These are phyloP conservation scores for Lasiodiplodia hormozganensis DNA, from an alignment of 2,329 filamentous ascomycete genomes.

Conservation along the genomic window DNA sequence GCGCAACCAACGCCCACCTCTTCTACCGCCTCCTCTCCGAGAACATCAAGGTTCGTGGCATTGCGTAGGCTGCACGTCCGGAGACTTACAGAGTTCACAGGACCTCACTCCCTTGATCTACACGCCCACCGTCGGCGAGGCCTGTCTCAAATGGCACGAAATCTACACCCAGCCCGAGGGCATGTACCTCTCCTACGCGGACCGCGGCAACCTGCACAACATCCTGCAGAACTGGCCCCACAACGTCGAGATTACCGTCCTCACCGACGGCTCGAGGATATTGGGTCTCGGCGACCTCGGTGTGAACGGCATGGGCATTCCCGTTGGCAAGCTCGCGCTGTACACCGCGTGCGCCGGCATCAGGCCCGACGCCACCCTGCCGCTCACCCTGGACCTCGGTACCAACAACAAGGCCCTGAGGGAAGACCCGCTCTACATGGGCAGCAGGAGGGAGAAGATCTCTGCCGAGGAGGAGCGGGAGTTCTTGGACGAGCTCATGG, in stretches of 20 bases:
- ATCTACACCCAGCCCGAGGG: constrained; percentile 94
- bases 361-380: constrained; percentile 73
- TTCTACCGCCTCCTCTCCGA: constrained; percentile 83
- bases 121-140: constrained; percentile 91
- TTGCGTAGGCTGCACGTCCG: background rate
- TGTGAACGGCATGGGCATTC: constrained; percentile 97
- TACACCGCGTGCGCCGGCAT: constrained; percentile 97
- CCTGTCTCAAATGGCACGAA: constrained; percentile 94
- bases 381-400: constrained; percentile 68
- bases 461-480: constrained; percentile 79
- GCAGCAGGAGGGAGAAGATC: constrained; percentile 83
- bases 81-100: constrained; percentile 52
- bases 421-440: constrained; percentile 90
- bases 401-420: constrained; percentile 68
- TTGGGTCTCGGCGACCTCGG: constrained; percentile 93
- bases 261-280: constrained; percentile 94
- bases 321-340: constrained; percentile 92
- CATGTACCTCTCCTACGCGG: constrained; percentile 94
- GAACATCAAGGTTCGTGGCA: constrained; percentile 63
- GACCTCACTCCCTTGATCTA: constrained; percentile 86
- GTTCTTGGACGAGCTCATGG: constrained; percentile 98
- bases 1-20: constrained; percentile 77
- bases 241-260: constrained; percentile 92
- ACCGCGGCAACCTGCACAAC: constrained; percentile 85
- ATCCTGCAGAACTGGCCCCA: constrained; percentile 96